Evolutionary conservation across 2,329 filamentous ascomycete genomes (phyloP), one percentile per base, ranked within the genome.

Genomic region (Nigrospora oryzae): DNA sequence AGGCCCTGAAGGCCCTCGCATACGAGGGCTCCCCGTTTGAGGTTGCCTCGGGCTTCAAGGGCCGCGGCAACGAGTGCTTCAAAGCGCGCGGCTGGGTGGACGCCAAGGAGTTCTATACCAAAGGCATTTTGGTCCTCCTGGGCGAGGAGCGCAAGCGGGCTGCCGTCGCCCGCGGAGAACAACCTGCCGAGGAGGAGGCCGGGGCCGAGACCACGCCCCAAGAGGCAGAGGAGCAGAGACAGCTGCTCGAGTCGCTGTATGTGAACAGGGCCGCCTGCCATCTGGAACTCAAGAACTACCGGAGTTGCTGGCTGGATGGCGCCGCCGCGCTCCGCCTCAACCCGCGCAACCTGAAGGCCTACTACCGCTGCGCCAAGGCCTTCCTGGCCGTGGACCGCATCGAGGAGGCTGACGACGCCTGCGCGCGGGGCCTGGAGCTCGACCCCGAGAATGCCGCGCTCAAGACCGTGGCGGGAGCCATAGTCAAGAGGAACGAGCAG

Each of bases 11-110:
- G 60, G 91, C 93, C 0, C 71, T 98, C 35, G 88, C 89, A 30
- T 95, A 96, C 61, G 93, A 98, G 68, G 94, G 93, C 16, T 90
- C 89, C 10, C 81, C 87, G 40, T 75, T 83, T 11, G 91, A 97
- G 63, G 84, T 95, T 49, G 86, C 83, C 16, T 68, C 77, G 38
- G 88, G 88, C 52, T 96, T 96, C 70, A 89, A 93, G 57, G 84
- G 91, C 61, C 86, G 89, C 53, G 93, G 93, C 32, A 98, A 98
- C 62, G 91, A 97, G 56, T 83, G 79, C 57, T 95, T 94, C 60
- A 75, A 77, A 55, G 73, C 74, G 45, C 83, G 81, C 63, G 73
- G 79, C 40, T 95, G 85, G 81, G 71, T 65, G 23, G 89, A 97
- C 63, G 93, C 90, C 4, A 84, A 85, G 60, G 89, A 95, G 63